These are phyloP conservation scores for Aegilops bicornis DNA, from an alignment of 176 grass and related monocot genomes.

Conservation along the genomic window DNA sequence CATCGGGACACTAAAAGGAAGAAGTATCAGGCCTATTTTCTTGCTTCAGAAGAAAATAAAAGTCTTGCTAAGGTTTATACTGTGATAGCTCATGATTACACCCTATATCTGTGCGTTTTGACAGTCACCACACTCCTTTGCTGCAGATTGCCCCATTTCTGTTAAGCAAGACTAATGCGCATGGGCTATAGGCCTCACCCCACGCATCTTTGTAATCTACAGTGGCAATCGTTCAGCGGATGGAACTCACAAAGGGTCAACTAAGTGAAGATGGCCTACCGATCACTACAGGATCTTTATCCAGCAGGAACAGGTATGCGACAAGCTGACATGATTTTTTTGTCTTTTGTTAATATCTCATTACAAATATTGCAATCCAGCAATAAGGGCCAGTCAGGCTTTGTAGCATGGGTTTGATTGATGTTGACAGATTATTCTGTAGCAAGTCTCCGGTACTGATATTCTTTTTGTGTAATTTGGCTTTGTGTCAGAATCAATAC, in stretches of 20 bases:
- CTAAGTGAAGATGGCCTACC: neutral
- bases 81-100: slow-evolving; percentile 14
- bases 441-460: neutral
- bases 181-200: neutral
- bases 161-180: neutral
- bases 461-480: neutral
- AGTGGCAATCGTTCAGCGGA: neutral
- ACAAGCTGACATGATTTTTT: neutral
- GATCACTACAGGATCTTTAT: slow-evolving; percentile 11
- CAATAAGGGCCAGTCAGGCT: neutral
- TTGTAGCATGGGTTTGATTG: slow-evolving; percentile 2
- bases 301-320: slow-evolving; percentile 23
- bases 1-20: neutral
- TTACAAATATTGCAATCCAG: neutral
- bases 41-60: neutral
- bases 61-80: neutral
- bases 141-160: slow-evolving; percentile 15
- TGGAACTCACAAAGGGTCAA: neutral
- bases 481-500: neutral
- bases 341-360: slow-evolving; percentile 10
- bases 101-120: neutral
- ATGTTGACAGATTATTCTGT: slow-evolving; percentile 28
- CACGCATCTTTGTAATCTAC: slow-evolving; percentile 13
- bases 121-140: neutral
- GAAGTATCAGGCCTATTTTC: neutral